Conservation (phyloP, 75 land plant species). For the Pinus taeda region DNA sequence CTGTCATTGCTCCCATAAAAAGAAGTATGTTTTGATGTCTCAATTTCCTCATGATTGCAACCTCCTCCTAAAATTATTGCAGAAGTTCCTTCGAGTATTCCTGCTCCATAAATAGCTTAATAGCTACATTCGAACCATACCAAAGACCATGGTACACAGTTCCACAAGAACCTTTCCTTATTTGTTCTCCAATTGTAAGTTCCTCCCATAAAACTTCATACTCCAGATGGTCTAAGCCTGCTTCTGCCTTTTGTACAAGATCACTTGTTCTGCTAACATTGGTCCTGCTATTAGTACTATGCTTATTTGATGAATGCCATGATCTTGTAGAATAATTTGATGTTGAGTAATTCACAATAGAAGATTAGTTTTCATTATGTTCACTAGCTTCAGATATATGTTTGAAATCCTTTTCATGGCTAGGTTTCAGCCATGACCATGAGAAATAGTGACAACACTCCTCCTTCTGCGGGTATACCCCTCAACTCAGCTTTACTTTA, state of each 20-base stretch:
- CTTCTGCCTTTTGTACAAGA: constrained; percentile 1
- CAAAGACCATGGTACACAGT: constrained; percentile 82
- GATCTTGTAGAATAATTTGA: constrained; percentile 4
- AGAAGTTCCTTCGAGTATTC: constrained; percentile 76
- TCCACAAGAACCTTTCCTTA: constrained; percentile 74
- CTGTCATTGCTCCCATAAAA: constrained; percentile 88
- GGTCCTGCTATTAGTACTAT: neutral
- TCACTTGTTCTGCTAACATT: constrained; percentile 8
- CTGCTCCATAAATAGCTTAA: constrained; percentile 77
- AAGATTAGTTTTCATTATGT: constrained; percentile 23
- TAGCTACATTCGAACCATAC: constrained; percentile 95
- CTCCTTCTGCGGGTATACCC: too few relatives aligned
- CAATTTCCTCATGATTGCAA: constrained; percentile 92
- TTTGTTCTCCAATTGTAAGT: constrained; percentile 34
- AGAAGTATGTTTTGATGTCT: constrained; percentile 95
- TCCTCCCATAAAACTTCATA: constrained; percentile 47
- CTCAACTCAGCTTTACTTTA: too few relatives aligned
- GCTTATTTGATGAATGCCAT: neutral
- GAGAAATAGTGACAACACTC: neutral
- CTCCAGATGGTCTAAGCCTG: constrained; percentile 7
- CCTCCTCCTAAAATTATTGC: constrained; percentile 75
- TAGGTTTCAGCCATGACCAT: neutral
- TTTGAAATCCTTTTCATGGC: neutral
- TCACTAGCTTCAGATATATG: neutral
- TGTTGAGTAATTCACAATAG: constrained; percentile 10